Evolutionary conservation across 768 basidiomycete genomes (phyloP).

Genomic region (Lactarius trivialis): DNA sequence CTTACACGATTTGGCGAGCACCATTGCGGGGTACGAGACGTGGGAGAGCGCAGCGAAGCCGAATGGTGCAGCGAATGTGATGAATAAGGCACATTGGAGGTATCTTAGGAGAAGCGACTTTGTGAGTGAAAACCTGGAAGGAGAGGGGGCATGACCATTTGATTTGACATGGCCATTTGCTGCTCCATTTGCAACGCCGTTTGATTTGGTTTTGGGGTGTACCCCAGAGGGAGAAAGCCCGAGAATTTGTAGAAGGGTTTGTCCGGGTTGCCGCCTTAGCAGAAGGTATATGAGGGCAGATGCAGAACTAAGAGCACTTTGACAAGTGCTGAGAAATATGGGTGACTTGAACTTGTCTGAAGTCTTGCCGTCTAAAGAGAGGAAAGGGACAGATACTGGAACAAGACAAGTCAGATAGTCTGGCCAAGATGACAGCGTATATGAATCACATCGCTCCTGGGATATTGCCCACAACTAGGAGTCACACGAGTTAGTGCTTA

Average conservation of each 20-base stretch:
- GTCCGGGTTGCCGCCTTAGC: slow-evolving; percentile 47
- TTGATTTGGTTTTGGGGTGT: slow-evolving; percentile 22
- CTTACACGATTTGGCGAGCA: slow-evolving; percentile 97
- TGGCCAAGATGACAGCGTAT: background rate
- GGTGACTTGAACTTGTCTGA: slow-evolving; percentile 79
- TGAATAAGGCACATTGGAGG: slow-evolving; percentile 79
- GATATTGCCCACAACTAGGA: slow-evolving; percentile 84
- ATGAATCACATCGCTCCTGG: slow-evolving; percentile 77
- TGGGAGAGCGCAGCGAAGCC: slow-evolving; percentile 93
- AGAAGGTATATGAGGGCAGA: slow-evolving; percentile 75
- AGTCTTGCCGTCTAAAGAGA: slow-evolving; percentile 53
- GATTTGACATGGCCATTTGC: slow-evolving; percentile 31
- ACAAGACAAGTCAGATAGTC: background rate
- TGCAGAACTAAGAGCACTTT: slow-evolving; percentile 70
- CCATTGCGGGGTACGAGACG: slow-evolving; percentile 98
- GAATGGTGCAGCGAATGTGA: slow-evolving; percentile 89
- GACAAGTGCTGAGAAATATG: slow-evolving; percentile 78
- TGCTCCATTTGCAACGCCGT: slow-evolving; percentile 33
- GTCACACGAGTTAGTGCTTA: background rate
- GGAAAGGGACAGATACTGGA: slow-evolving; percentile 79
- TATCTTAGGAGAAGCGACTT: slow-evolving; percentile 60
- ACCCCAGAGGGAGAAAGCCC: slow-evolving; percentile 45
- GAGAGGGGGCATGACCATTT: slow-evolving; percentile 26
- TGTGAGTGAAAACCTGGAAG: slow-evolving; percentile 31
- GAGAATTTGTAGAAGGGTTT: slow-evolving; percentile 49